These are phyloP conservation scores for Solanum hybrid DNA, from an alignment of 305 asterid species.

Conservation along the genomic window DNA sequence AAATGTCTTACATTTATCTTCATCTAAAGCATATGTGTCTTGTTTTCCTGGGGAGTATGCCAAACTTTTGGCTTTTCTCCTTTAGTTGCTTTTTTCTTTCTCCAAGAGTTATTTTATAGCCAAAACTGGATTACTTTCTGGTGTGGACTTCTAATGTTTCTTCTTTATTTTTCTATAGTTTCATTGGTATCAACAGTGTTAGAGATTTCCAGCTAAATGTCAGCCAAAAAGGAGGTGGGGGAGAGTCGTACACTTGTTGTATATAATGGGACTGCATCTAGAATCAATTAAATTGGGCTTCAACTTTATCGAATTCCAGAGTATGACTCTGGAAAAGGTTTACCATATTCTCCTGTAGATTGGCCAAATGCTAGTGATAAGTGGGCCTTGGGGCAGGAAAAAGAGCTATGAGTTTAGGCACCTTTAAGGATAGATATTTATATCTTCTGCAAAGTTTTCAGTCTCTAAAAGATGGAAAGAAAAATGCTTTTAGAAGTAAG, in stretches of 20 bases:
- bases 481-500: constrained; percentile 12
- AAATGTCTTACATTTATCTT: too few relatives aligned
- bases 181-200: too few relatives aligned
- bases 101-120: neutral
- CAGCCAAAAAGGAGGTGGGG: neutral
- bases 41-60: too few relatives aligned
- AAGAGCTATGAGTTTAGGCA: neutral
- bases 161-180: neutral
- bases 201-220: constrained; percentile 15
- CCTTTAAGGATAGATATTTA: constrained; percentile 9
- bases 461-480: neutral
- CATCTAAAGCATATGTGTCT: too few relatives aligned
- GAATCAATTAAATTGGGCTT: rapidly evolving
- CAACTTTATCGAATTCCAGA: neutral
- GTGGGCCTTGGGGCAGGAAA: constrained; percentile 21
- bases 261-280: neutral
- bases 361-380: constrained; percentile 21
- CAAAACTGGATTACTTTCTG: neutral
- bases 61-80: neutral
- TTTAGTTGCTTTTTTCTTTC: neutral
- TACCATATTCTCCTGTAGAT: constrained; percentile 23
- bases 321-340: constrained; percentile 6
- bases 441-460: constrained; percentile 7
- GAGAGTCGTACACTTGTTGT: constrained; percentile 22
- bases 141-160: neutral